Conservation (phyloP, 169 alveolate genomes). For the Plasmodium gaboni region DNA sequence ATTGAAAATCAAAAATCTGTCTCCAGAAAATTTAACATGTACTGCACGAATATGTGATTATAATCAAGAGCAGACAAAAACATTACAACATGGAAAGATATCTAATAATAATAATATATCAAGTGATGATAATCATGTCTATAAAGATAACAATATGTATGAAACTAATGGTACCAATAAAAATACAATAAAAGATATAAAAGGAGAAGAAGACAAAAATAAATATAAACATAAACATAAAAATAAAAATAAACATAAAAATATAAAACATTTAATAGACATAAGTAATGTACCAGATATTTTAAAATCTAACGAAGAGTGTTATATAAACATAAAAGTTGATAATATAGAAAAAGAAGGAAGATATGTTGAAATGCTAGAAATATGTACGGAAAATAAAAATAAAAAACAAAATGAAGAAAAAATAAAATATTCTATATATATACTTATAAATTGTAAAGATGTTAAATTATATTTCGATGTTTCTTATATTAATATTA, state of each 20-base stretch:
- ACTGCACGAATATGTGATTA: constrained; percentile 2
- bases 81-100: not conserved
- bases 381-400: not conserved
- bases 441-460: constrained; percentile 31
- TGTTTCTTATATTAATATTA: constrained; percentile 57
- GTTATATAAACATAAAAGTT: constrained; percentile 21
- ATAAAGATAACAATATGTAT: no score
- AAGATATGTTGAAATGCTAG: constrained; percentile 45
- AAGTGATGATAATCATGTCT: not conserved
- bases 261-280: not conserved
- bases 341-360: constrained; percentile 17
- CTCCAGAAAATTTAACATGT: constrained; percentile 8
- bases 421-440: constrained; percentile 24
- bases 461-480: constrained; percentile 42
- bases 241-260: not conserved
- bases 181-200: not conserved
- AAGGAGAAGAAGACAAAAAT: not conserved
- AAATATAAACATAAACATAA: not conserved
- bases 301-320: constrained; percentile 29
- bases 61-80: constrained; percentile 7
- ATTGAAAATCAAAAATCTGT: constrained; percentile 33
- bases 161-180: not conserved
- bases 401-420: not conserved
- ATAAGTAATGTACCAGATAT: constrained; percentile 7
- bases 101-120: not conserved